A percentile compares a stretch with the other conserved stretches of the same genome.
phyloP scores from a whole-genome alignment of 2,329 filamentous ascomycete genomes.

The Nemania sp. region DNA sequence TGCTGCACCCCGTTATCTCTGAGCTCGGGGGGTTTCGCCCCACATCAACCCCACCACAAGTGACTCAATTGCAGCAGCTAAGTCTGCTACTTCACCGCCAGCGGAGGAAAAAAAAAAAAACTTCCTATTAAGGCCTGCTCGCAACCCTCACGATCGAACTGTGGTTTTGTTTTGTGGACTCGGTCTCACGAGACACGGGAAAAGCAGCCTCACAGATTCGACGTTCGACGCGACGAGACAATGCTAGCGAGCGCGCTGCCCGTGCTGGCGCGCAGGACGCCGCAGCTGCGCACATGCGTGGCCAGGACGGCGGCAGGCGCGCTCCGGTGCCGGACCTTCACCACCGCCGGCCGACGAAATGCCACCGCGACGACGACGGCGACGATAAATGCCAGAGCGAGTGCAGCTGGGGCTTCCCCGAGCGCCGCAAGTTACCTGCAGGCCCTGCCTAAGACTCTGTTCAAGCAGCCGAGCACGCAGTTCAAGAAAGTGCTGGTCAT shows the following conservation, averaged over 20 bases:
- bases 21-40: no score
- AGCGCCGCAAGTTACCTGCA: neutral
- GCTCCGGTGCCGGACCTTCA: neutral
- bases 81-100: no score
- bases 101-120: neutral
- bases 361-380: neutral
- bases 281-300: neutral
- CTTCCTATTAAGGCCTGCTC: no score
- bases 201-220: neutral
- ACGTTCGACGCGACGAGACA: neutral
- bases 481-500: conserved; percentile 98
- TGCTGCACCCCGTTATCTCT: no score
- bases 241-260: neutral
- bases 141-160: neutral
- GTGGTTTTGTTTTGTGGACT: neutral
- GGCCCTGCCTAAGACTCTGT: conserved; percentile 1
- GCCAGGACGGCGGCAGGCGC: neutral
- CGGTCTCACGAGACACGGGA: neutral
- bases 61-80: no score
- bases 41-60: no score
- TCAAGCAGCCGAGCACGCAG: conserved; percentile 15
- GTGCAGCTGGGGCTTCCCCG: no score
- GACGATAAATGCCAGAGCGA: no score
- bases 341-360: neutral
- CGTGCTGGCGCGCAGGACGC: neutral